phyloP scores from a whole-genome alignment of 495 filamentous ascomycete species.

The Daldinia grandis region DNA sequence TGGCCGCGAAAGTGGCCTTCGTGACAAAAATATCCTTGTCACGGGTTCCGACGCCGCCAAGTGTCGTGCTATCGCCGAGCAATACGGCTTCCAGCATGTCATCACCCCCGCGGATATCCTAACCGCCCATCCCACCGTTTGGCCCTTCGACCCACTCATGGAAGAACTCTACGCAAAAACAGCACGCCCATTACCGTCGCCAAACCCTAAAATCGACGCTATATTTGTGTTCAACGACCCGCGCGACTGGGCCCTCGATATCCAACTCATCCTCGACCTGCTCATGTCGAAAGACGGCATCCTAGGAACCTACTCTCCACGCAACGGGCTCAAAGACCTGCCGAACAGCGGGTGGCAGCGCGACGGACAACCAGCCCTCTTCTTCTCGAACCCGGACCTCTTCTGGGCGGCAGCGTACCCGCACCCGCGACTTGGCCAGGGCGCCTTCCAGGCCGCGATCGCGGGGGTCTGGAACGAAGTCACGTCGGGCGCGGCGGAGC shows the following conservation, averaged over 20 bases:
- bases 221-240: conserved; percentile 92
- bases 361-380: conserved; percentile 81
- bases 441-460: conserved; percentile 84
- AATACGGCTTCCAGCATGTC: conserved; percentile 87
- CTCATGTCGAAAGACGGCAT: conserved; percentile 77
- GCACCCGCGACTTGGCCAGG: conserved; percentile 91
- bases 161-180: conserved; percentile 66
- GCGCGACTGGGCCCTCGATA: conserved; percentile 91
- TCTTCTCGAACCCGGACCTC: conserved; percentile 90
- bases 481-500: conserved; percentile 68
- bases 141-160: conserved; percentile 78
- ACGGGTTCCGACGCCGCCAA: conserved; percentile 81
- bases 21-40: conserved; percentile 80
- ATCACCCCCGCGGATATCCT: conserved; percentile 87
- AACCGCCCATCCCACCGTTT: conserved; percentile 73
- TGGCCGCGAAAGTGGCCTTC: conserved; percentile 48
- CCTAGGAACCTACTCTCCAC: conserved; percentile 74
- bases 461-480: conserved; percentile 78
- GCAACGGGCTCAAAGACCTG: conserved; percentile 59
- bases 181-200: conserved; percentile 66
- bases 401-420: conserved; percentile 85
- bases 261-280: conserved; percentile 81
- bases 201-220: conserved; percentile 76
- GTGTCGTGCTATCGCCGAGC: conserved; percentile 78
- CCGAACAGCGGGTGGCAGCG: conserved; percentile 77